Conservation (phyloP, 2,329 filamentous ascomycete species). For the Sclerotiophoma versabilis region DNA sequence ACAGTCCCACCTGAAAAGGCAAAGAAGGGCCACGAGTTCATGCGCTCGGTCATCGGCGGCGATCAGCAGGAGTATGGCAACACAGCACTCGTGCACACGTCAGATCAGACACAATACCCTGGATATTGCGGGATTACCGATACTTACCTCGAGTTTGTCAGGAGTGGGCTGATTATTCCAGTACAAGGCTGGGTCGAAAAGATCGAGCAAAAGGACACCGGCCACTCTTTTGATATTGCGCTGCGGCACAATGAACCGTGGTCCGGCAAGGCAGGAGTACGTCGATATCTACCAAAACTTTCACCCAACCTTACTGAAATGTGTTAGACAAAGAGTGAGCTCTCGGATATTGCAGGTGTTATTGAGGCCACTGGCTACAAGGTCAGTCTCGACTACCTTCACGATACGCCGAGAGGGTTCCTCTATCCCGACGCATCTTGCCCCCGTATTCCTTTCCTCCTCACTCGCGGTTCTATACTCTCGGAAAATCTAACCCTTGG, state of each 20-base stretch:
- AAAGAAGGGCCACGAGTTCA: constrained; percentile 59
- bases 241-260: constrained; percentile 26
- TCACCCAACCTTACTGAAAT: constrained; percentile 7
- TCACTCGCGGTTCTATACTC: constrained; percentile 72
- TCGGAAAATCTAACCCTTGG: constrained; percentile 70
- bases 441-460: constrained; percentile 61
- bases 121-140: constrained; percentile 75
- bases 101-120: constrained; percentile 57
- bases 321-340: constrained; percentile 7
- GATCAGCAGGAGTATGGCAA: constrained; percentile 53
- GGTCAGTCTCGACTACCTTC: constrained; percentile 70
- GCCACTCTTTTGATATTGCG: constrained; percentile 6
- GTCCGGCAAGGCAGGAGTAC: constrained; percentile 9
- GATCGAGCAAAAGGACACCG: constrained; percentile 22
- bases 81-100: constrained; percentile 49
- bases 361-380: constrained; percentile 79
- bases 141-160: constrained; percentile 76
- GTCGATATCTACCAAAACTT: background rate
- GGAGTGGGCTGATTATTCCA: constrained; percentile 61
- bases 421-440: constrained; percentile 66
- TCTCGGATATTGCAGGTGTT: constrained; percentile 58
- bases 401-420: constrained; percentile 60
- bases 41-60: constrained; percentile 53
- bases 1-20: constrained; percentile 68
- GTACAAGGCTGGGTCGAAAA: constrained; percentile 46